These are phyloP conservation scores for Bacterosira constricta DNA, from an alignment of 108 stramenopile genomes.

Conservation along the genomic window DNA sequence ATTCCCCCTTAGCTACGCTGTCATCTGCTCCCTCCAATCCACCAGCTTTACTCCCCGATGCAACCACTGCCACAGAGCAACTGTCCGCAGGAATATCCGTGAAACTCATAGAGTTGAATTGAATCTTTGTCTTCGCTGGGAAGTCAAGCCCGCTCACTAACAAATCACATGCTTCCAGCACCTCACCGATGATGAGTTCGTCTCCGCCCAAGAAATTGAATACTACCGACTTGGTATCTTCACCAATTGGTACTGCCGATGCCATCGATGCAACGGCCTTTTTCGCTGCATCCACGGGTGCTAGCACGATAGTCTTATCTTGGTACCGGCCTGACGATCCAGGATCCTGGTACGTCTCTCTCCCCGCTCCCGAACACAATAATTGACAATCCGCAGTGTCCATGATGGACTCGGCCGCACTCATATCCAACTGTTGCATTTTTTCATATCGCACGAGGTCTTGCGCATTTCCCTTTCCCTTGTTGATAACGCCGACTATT, in stretches of 20 bases:
- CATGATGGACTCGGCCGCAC: constrained; percentile 37
- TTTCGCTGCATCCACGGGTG: constrained; percentile 66
- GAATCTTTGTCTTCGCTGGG: constrained; percentile 50
- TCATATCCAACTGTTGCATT: constrained; percentile 41
- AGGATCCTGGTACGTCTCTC: constrained; percentile 72
- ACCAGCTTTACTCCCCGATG: constrained; percentile 24
- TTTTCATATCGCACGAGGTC: constrained; percentile 59
- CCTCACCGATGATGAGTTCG: constrained; percentile 74
- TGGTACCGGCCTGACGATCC: constrained; percentile 46
- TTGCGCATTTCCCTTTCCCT: constrained; percentile 41
- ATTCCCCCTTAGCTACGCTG: constrained; percentile 60
- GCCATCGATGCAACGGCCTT: constrained; percentile 50
- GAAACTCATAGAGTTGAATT: constrained; percentile 66
- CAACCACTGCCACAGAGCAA: constrained; percentile 61
- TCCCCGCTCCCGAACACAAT: constrained; percentile 63
- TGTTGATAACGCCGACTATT: constrained; percentile 57
- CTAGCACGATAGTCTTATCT: constrained; percentile 51
- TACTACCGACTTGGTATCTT: constrained; percentile 10
- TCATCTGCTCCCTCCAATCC: constrained; percentile 46
- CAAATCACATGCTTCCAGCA: constrained; percentile 58
- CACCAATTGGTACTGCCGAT: constrained; percentile 7
- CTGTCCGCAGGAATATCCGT: constrained; percentile 48
- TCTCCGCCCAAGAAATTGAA: constrained; percentile 71
- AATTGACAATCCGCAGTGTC: constrained; percentile 45
- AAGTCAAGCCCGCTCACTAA: constrained; percentile 55